A percentile compares a stretch with the other conserved stretches of the same genome.
Evolutionary conservation across 2,329 filamentous ascomycete species (phyloP).

Genomic region (Penicillium sp.): DNA sequence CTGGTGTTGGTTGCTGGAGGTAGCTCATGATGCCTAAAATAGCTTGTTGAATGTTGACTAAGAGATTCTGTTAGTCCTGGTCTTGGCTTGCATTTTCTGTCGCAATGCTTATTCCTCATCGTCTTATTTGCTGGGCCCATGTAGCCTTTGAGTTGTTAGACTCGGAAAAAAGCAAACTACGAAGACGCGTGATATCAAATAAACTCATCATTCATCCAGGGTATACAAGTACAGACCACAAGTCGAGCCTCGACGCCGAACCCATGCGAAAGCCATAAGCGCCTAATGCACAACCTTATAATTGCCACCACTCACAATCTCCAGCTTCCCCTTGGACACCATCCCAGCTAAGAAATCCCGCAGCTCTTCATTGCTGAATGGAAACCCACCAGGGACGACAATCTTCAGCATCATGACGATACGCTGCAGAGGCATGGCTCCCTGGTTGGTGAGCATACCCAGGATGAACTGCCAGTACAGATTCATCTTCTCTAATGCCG

Average conservation of each 20-base stretch:
- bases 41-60: no score
- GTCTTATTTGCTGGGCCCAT: no score
- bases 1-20: no score
- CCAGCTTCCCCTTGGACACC: constrained; percentile 66
- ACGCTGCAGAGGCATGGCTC: constrained; percentile 72
- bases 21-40: no score
- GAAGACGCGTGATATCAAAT: not conserved
- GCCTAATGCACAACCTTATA: constrained; percentile 51
- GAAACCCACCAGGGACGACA: constrained; percentile 79
- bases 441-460: constrained; percentile 91
- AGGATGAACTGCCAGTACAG: constrained; percentile 91
- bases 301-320: constrained; percentile 62
- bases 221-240: constrained; percentile 8
- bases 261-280: constrained; percentile 6
- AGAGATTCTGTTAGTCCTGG: no score
- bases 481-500: constrained; percentile 63
- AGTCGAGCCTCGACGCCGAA: constrained; percentile 2
- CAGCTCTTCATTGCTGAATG: constrained; percentile 84
- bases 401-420: constrained; percentile 96
- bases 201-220: constrained; percentile 6
- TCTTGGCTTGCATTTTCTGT: no score
- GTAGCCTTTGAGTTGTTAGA: no score
- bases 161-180: no score
- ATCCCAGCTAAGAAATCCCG: constrained; percentile 74
- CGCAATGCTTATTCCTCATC: no score